Conservation (phyloP, 164 flowering plant species). For the Aristolochia fimbriata region DNA sequence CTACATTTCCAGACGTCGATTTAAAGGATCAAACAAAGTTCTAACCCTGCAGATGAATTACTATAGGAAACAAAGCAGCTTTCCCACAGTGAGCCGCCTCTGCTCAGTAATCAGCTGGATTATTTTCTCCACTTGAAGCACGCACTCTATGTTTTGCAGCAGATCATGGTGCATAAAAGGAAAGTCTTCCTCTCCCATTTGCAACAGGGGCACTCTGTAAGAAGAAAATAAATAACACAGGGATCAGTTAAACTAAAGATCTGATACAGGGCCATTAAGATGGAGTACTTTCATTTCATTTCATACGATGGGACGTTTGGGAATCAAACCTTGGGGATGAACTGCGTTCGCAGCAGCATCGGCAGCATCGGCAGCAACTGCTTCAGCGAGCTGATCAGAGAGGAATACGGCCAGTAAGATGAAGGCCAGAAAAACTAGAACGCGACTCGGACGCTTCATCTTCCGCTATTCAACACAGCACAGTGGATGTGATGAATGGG, state of each 20-base stretch:
- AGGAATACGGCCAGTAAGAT: slow-evolving; percentile 1
- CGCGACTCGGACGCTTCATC: background rate
- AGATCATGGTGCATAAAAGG: background rate
- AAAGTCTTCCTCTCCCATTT: background rate
- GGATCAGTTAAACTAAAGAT: background rate
- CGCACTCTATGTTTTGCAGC: background rate
- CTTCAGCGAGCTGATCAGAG: background rate
- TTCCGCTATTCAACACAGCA: background rate
- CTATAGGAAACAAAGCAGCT: no score
- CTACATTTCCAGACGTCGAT: no score
- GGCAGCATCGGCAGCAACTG: background rate
- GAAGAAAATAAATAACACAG: background rate
- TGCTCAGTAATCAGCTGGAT: no score
- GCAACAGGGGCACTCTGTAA: slow-evolving; percentile 1
- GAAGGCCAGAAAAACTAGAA: slow-evolving; percentile 2
- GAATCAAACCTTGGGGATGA: slow-evolving; percentile 3
- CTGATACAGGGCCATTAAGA: no score
- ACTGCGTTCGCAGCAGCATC: background rate
- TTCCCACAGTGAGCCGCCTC: no score
- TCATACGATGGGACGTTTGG: no score
- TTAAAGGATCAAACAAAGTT: no score
- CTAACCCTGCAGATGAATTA: no score
- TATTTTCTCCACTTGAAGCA: no score
- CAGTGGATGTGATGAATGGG: background rate
- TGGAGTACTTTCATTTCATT: no score